Conservation (phyloP, 148 eudicot genomes). For the Fallopia convolvulus region DNA sequence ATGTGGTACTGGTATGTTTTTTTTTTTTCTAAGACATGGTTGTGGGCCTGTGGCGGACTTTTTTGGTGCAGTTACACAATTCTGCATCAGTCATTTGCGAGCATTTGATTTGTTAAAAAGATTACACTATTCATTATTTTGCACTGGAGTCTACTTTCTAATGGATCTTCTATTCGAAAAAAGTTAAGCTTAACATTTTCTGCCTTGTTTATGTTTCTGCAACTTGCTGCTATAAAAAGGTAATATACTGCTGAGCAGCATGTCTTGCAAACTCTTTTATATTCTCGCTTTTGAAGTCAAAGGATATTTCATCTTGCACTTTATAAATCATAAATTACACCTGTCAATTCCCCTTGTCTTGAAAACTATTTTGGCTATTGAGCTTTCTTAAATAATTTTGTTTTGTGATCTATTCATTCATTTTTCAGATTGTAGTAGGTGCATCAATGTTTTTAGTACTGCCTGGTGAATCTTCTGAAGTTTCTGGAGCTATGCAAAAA, state of each 20-base stretch:
- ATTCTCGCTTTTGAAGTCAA: not conserved
- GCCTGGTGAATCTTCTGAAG: slow-evolving; percentile 84
- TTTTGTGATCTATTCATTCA: slow-evolving; percentile 44
- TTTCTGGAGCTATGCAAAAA: slow-evolving; percentile 71
- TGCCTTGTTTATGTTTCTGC: not conserved
- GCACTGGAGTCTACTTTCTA: not conserved
- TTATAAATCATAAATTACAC: not conserved
- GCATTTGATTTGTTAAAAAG: not conserved
- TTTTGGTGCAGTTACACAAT: not conserved
- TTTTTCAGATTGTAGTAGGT: slow-evolving; percentile 84
- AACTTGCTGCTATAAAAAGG: not conserved
- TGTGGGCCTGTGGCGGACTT: not conserved
- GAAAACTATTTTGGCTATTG: slow-evolving; percentile 15
- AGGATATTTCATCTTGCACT: not conserved
- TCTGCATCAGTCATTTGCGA: not conserved
- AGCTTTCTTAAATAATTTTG: slow-evolving; percentile 33
- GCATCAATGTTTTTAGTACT: slow-evolving; percentile 66
- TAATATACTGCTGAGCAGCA: not conserved
- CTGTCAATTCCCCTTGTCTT: slow-evolving; percentile 14
- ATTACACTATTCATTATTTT: not conserved
- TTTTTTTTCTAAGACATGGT: not conserved
- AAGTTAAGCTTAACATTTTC: not conserved
- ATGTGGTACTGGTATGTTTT: not conserved
- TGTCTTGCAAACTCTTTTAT: not conserved
- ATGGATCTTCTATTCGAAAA: not conserved